Evolutionary conservation across 345 rosid species (phyloP), one percentile per base, ranked within the genome.

Genomic region (Limnanthes douglasii): DNA sequence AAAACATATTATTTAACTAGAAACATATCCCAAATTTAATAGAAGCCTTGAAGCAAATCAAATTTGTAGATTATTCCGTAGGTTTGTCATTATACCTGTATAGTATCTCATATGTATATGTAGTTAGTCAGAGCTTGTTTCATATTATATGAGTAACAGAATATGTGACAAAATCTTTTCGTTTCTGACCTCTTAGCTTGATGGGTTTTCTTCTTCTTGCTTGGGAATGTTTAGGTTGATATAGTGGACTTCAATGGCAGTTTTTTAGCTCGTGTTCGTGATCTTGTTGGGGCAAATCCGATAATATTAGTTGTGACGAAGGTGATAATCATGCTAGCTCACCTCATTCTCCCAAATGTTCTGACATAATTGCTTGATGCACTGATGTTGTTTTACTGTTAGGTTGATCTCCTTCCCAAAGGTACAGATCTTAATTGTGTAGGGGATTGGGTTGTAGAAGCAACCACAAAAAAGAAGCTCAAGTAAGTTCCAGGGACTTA

Each of bases 401-500:
- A 83, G 93, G 54, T 88, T 26, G 97, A 83, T 68, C 86, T 83
- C 29, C 95, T 88, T 54, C 97, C 97, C 1, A 88, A 64, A 56
- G 97, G 78, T 39, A 83, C 95, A 3, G 81, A 83, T 65, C 55
- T 88, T 60, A 83, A 88, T 46, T 88, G 95, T 59, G 43, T 88
- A 7, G 97, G 95, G 5, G 97, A 88, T 70, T 88, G 97, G 95
- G 93, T 76, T 31, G 97, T 79, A 15, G 97, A 88, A 38, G 66
- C 86, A 17, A 76, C 67, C 37, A 69, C 62, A 10, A 88, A 61
- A 68, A 88, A 76, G 69, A 88, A 61, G 56, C 90, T 88, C 9
- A 88, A 79, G 97, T 88, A 64, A 54, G 62, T 44, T 43, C 26
- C 41, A 10, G 8, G 19, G 11, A 23, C 11, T 37, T 43, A 1